Evolutionary conservation across 2,329 filamentous ascomycete species (phyloP), one percentile per base, ranked within the genome.

Genomic region (Cladophialophora immunda): DNA sequence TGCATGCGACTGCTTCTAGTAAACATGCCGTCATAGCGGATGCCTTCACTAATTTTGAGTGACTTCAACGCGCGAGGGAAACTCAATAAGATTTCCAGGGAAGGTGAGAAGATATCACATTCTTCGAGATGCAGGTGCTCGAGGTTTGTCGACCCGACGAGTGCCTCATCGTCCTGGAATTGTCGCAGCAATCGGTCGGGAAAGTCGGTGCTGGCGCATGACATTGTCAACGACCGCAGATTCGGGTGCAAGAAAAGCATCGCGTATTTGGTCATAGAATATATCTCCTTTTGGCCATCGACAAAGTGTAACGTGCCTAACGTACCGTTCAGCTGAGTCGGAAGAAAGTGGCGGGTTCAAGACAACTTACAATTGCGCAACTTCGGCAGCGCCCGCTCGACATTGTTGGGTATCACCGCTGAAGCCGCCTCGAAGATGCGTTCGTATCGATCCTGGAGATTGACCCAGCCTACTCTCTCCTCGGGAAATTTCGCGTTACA

Each of bases 141-240:
- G 13, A 73, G 68, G 11, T 64, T 62, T 3, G 71, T 73, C n/a
- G 69, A 67, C 32, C 66, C 66, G 13, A 66, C 60, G 1, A 72
- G 64, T 11, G 62, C 59, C 19, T 62, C 9, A 29, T 72, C 69
- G 22, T 62, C 38, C 29, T 70, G 68, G 38, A 69, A 67, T 27
- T 62, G 52, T 25, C 30, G 50, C 17, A 71, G 62, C 29, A 72
- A 27, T 53, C 36, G 61, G 29, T 65, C 54, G 15, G 68, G 61
- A 25, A 68, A 69, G 60, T 73, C 72, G 55, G 71, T 73, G 47
- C 71, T 72, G n/a, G 71, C 71, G 61, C 72, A 73, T 19, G 72
- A 73, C 56, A 73, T 68, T 54, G 72, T 73, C 22, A 73, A 61
- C 22, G 68, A 70, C 36, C 64, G 67, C 22, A 73, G 58, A 19